Evolutionary conservation across 2,329 filamentous ascomycete genomes (phyloP).

Genomic region (Akanthomyces lecanii): DNA sequence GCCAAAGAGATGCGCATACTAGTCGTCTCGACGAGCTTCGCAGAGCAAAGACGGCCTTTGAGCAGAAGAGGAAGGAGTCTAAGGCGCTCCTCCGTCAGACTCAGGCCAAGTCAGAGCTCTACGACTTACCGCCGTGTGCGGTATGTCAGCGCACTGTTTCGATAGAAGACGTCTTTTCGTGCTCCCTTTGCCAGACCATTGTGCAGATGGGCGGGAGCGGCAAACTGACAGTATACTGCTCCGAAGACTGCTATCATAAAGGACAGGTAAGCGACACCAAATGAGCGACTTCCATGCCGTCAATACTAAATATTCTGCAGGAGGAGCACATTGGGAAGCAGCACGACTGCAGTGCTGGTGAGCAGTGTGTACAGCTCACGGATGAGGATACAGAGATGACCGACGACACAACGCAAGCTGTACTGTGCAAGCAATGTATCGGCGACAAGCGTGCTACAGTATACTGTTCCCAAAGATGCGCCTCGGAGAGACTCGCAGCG

Average conservation of each 20-base stretch:
- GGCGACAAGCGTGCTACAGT: slow-evolving; percentile 32
- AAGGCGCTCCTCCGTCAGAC: slow-evolving; percentile 32
- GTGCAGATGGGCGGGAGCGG: slow-evolving; percentile 33
- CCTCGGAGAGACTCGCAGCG: slow-evolving; percentile 35
- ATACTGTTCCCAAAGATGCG: slow-evolving; percentile 42
- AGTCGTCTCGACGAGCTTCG: slow-evolving; percentile 43
- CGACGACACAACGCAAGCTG: slow-evolving; percentile 26
- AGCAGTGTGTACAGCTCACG: slow-evolving; percentile 35
- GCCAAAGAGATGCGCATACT: slow-evolving; percentile 36
- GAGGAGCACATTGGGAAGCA: slow-evolving; percentile 34
- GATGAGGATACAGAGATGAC: slow-evolving; percentile 40
- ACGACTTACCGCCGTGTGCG: slow-evolving; percentile 37
- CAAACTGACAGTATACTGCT: slow-evolving; percentile 42
- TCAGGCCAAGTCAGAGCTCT: slow-evolving; percentile 32
- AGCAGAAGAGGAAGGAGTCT: slow-evolving; percentile 39
- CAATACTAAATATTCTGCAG: slow-evolving; percentile 25
- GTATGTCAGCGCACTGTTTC: slow-evolving; percentile 35
- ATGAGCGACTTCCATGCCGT: too few relatives aligned
- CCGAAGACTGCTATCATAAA: slow-evolving; percentile 37
- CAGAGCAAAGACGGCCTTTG: slow-evolving; percentile 46
- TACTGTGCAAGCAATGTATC: slow-evolving; percentile 42
- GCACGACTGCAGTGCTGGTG: slow-evolving; percentile 40
- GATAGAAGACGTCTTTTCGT: slow-evolving; percentile 36
- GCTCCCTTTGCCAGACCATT: slow-evolving; percentile 43
- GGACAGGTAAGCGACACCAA: slow-evolving; percentile 36